Base-by-base conservation (phyloP, 495 filamentous ascomycete species). In the Immersiella caudata region DNA sequence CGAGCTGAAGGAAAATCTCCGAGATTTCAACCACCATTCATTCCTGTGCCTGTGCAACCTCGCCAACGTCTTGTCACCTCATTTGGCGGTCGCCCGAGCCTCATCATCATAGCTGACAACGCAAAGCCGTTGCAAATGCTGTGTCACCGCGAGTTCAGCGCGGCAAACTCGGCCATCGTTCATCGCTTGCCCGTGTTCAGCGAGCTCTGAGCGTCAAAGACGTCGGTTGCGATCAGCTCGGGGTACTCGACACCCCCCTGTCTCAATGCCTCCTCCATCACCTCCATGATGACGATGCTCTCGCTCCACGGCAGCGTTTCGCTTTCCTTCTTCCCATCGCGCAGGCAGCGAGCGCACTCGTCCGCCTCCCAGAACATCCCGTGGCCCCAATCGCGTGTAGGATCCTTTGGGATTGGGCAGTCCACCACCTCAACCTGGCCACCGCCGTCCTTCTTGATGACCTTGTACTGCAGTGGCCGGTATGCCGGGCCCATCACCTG, bases 361-460 rank as follows among this genome's bases (percentile, higher is more conserved):
- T 97, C 94, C 20, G 94, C 94, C 77, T 97, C 93, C 90, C 90
- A 97, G 80, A 91, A 94, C 92, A 96, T 96, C 24, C 93, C 94
- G 69, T 91, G 88, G 20, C 91, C 93, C 72, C 84, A 83, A 60
- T 79, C 69, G 36, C 76, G 77, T 66, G 77, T 79, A 14, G 75
- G 70, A 69, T 87, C 84, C 61, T 74, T 77, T 22, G 90, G 89
- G 69, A 93, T 88, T 11, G 84, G 82, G 71, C 83, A 89, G 67
- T 89, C 81, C 18, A 89, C 82, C 62, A 87, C 84, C 71, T 88
- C 83, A 3, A 87, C 74, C 60, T 77, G 73, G 68, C 77, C 79
- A 18, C 70, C 81, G 51, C 75, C 77, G 58, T 77, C 80, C 70
- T 76, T 79, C 72, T 78, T 80, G 51, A 88, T 78, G 56, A 94